These are phyloP conservation scores for Haplosporangium sp. DNA, from an alignment of 371 early-diverging fungal genomes.

Conservation along the genomic window DNA sequence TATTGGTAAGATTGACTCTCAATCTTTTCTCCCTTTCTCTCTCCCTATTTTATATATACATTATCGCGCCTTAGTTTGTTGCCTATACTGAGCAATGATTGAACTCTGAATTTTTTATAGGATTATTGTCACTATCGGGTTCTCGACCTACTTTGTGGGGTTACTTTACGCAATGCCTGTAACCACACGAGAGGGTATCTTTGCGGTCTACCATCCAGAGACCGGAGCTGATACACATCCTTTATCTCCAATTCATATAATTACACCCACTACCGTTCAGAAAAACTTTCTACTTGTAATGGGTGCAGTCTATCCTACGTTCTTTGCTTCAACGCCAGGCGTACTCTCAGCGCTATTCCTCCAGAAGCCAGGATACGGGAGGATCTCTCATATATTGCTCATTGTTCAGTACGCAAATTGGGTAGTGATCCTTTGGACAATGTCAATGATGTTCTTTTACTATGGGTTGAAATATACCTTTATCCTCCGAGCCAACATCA, in stretches of 20 bases:
- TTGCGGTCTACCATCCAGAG: slow-evolving; percentile 53
- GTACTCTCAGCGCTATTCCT: slow-evolving; percentile 33
- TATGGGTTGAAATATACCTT: slow-evolving; percentile 56
- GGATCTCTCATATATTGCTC: slow-evolving; percentile 25
- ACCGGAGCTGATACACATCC: slow-evolving; percentile 23
- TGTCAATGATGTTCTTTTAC: slow-evolving; percentile 55
- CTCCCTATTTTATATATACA: no score
- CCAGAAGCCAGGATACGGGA: slow-evolving; percentile 31
- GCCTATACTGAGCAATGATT: not conserved
- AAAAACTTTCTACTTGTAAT: slow-evolving; percentile 47
- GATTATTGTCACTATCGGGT: slow-evolving; percentile 49
- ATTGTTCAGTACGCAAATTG: slow-evolving; percentile 46
- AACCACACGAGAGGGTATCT: slow-evolving; percentile 40
- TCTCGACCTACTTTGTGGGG: slow-evolving; percentile 55
- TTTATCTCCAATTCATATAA: slow-evolving; percentile 48
- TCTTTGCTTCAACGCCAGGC: slow-evolving; percentile 34
- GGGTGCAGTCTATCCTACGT: slow-evolving; percentile 47
- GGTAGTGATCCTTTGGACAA: slow-evolving; percentile 51
- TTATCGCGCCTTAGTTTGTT: no score
- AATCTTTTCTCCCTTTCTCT: no score
- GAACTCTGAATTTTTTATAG: slow-evolving; percentile 8
- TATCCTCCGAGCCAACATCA: slow-evolving; percentile 53
- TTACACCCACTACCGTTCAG: slow-evolving; percentile 42
- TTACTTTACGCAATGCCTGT: slow-evolving; percentile 55
- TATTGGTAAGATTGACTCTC: slow-evolving; percentile 35